Conservation (phyloP, 192 early-diverging fungal species). For the Lunasporangiospora selenospora region DNA sequence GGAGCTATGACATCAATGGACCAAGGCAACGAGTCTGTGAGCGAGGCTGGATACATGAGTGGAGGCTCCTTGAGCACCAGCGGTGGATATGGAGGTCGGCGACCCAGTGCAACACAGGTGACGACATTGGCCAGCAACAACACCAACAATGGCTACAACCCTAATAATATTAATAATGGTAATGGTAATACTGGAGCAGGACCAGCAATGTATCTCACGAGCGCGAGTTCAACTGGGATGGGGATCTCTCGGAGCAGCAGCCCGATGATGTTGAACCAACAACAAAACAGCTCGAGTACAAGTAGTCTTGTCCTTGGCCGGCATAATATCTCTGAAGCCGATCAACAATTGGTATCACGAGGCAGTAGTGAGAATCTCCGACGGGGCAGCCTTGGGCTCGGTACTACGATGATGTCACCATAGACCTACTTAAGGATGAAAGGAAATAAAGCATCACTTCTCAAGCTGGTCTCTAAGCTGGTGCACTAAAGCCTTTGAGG, state of each 20-base stretch:
- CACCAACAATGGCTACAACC: too few species aligned
- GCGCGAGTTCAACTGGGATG: too few species aligned
- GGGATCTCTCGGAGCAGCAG: conserved; percentile 19
- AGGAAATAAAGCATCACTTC: too few species aligned
- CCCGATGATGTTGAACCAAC: conserved; percentile 31
- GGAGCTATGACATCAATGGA: conserved; percentile 46
- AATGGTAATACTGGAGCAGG: too few species aligned
- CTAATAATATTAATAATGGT: too few species aligned
- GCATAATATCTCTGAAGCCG: conserved; percentile 39
- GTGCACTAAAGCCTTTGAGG: too few species aligned
- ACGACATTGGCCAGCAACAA: not conserved
- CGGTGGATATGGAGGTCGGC: not conserved
- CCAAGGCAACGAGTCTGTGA: conserved; percentile 24
- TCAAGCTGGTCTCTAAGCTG: too few species aligned
- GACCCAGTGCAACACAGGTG: conserved; percentile 7
- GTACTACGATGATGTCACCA: too few species aligned
- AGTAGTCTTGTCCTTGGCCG: conserved; percentile 33
- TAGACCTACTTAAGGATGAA: too few species aligned
- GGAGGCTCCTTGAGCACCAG: conserved; percentile 23
- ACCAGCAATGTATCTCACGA: too few species aligned
- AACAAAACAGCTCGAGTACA: conserved; percentile 31
- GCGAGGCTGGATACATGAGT: conserved; percentile 28
- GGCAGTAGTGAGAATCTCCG: conserved; percentile 37
- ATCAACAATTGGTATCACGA: conserved; percentile 38
- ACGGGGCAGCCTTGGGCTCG: conserved; percentile 33